Conservation (phyloP, 2,329 filamentous ascomycete species). For the Eurotiales sp. region DNA sequence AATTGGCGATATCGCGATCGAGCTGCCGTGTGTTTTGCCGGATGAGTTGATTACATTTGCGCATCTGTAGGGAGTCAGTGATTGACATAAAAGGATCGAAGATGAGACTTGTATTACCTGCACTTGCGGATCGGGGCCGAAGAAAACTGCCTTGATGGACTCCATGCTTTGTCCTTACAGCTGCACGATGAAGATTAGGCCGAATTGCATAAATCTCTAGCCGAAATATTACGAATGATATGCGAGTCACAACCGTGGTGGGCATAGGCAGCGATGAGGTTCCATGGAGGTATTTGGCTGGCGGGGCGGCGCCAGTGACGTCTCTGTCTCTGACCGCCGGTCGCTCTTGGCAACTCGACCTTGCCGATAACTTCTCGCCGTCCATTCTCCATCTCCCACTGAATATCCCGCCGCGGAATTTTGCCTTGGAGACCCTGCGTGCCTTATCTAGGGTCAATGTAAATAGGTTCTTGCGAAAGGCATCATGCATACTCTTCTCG, state of each 20-base stretch:
- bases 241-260: too few relatives aligned
- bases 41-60: constrained; percentile 91
- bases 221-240: too few relatives aligned
- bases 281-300: not conserved
- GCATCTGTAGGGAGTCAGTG: constrained; percentile 58
- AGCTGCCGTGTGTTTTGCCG: constrained; percentile 88
- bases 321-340: not conserved
- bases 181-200: not conserved
- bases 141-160: constrained; percentile 78
- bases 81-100: constrained; percentile 1
- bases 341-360: constrained; percentile 3
- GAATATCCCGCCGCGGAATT: too few relatives aligned
- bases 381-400: not conserved
- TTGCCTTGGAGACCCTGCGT: too few relatives aligned
- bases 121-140: constrained; percentile 85
- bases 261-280: not conserved
- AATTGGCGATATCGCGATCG: constrained; percentile 81
- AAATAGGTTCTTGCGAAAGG: not conserved
- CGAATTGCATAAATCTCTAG: not conserved
- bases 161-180: constrained; percentile 62
- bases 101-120: constrained; percentile 46
- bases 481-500: not conserved
- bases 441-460: not conserved
- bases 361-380: not conserved
- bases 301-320: constrained; percentile 9